Evolutionary conservation across 495 filamentous ascomycete species (phyloP).

Genomic region (Lepraria neglecta): DNA sequence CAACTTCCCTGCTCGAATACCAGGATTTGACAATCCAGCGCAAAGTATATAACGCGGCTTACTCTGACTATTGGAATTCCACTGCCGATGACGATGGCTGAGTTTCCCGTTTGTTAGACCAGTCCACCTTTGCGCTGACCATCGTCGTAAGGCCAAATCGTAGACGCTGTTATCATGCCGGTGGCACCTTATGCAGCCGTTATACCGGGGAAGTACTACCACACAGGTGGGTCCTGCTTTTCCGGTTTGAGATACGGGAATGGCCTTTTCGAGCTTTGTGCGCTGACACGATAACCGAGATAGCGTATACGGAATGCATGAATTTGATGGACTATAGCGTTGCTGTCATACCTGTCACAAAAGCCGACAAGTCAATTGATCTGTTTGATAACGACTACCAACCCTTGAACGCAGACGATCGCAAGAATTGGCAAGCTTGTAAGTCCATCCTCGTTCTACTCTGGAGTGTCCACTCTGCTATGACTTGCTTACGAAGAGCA

Average conservation of each 20-base stretch:
- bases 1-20: constrained; percentile 26
- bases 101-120: not conserved
- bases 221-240: constrained; percentile 18
- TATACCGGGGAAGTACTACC: constrained; percentile 38
- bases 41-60: constrained; percentile 28
- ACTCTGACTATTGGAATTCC: constrained; percentile 38
- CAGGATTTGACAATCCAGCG: constrained; percentile 22
- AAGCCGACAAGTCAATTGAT: constrained; percentile 38
- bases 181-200: constrained; percentile 41
- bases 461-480: not conserved
- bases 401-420: constrained; percentile 36
- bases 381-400: constrained; percentile 26
- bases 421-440: constrained; percentile 35
- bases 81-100: constrained; percentile 31
- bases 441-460: constrained; percentile 14
- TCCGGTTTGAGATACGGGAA: not conserved
- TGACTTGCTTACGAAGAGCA: not conserved
- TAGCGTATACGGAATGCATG: constrained; percentile 35
- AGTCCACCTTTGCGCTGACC: not conserved
- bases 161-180: constrained; percentile 50
- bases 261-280: not conserved
- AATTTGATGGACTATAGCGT: constrained; percentile 43
- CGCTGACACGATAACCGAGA: not conserved
- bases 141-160: constrained; percentile 34
- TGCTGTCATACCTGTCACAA: constrained; percentile 44